Evolutionary conservation across 2,329 filamentous ascomycete species (phyloP), one percentile per base, ranked within the genome.

Genomic region (Colletotrichum graminicola): DNA sequence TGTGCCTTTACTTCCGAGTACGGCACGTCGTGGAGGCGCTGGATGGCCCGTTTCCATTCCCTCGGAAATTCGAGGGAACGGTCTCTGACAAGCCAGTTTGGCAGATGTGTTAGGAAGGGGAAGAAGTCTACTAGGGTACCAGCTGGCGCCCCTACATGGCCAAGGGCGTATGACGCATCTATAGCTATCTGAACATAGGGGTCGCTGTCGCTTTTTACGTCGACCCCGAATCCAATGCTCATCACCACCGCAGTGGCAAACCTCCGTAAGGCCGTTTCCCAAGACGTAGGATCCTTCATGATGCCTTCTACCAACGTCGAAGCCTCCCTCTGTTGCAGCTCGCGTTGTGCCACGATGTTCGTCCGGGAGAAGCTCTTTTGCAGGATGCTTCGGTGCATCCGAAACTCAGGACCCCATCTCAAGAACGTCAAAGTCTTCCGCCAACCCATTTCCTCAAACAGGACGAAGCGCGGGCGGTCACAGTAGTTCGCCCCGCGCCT

Each of bases 41-140:
- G 75, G 71, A 85, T 83, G 1, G 80, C 78, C 66, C 72, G 73
- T 18, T 74, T 77, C 73, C 71, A 78, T n/a, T 77, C 74, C 5
- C 73, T 73, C 12, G 79, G 78, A 66, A 79, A 78, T 45, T 73
- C 75, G 26, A 80, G 74, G 1, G 77, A 77, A 26, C 75, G 74
- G 55, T 80, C 78, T 47, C 79, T 76, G 3, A 78, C 68, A 5
- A 74, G 11, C 74, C 78, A 83, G 26, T 78, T 75, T 0, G 85
- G 84, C 14, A 87, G 73, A 63, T 80, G 79, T 52, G 78, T 79
- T 16, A 82, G 75, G 75, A 81, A 76, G 0, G 86, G 86, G 64
- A 87, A 85, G 72, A 84, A 81, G 74, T 87, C 86, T 11, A 86
- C 82, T 0, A 84, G 76, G 1, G 82, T 84, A n/a, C 78, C 77